Evolutionary conservation across 2,329 filamentous ascomycete genomes (phyloP), one percentile per base, ranked within the genome.

Genomic region (Aspergillus oerlinghausenensis): DNA sequence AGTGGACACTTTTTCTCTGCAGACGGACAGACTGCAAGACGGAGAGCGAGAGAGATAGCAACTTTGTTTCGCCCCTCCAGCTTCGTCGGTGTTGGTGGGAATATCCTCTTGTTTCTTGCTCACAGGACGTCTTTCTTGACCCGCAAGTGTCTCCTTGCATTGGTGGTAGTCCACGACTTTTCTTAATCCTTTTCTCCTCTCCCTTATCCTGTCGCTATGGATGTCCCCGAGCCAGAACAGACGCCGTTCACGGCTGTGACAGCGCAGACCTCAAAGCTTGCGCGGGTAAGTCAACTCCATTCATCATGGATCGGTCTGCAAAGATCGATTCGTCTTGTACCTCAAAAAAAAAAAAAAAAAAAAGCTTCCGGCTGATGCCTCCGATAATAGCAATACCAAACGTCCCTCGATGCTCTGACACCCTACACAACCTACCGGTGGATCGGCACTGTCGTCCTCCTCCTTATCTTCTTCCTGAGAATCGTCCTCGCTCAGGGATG

Each of bases 401-500:
- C 90, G 55, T 90, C 94, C 62, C 87, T 99, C 65, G 94, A 99
- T 77, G 89, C 92, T 77, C 93, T 89, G 52, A 97, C 93, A 9
- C 94, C 94, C 14, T 95, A 86, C 75, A 87, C 92, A 54, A 79
- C 88, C 57, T 96, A 97, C 79, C 84, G 94, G 82, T 99, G 94
- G 94, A 73, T 88, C 60, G 88, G 87, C 73, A 96, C 93, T n/a
- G 89, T 77, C 52, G 80, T 84, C 43, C 81, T 88, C 55, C 85
- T 97, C 58, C 55, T 90, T 60, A 61, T 92, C 66, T 99, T 99
- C 81, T 93, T 91, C 73, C 73, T 94, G 64, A 88, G 94, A 72
- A 95, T 99, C 75, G 81, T 99, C 63, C 62, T 96, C 51, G 91
- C 92, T 58, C 92, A 97, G 79, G 94, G 94, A 77, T 99, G 94